Evolutionary conservation across 2,329 filamentous ascomycete genomes (phyloP), one percentile per base, ranked within the genome.

Genomic region (Trichoderma endophyticum): DNA sequence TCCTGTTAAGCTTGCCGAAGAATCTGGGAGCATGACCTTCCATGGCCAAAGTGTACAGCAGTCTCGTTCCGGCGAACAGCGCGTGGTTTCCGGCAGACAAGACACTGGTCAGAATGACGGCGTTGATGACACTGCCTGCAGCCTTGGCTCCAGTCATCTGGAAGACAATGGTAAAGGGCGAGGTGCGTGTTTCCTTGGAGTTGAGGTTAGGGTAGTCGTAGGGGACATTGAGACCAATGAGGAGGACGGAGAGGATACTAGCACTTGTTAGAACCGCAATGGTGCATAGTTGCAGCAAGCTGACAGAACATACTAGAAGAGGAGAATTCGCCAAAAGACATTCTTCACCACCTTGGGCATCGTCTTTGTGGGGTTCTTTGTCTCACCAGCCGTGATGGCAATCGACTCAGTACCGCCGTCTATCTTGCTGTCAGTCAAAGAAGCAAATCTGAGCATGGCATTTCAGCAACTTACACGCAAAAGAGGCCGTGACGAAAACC

Each of bases 311-410:
- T 75, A 81, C 79, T 82, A 82, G 79, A 89, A 89, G 9, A 88
- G 81, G 4, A 89, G 73, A 68, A 89, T 89, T 6, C 89, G 86
- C 87, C 87, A 91, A 76, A 91, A 90, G 51, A 90, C 88, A 70
- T 91, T 91, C 75, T 88, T 88, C 60, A 91, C 87, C 3, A 91
- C 90, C 3, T 85, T 84, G 1, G 90, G 90, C 39, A 92, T 81
- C 71, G 85, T 90, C 74, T 84, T 85, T 21, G 87, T 84, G 0
- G 90, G 90, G 74, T 91, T 84, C 75, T 87, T 88, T 2, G 90
- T 91, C 78, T 92, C 90, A 57, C 89, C 89, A 1, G 89, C 89
- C 0, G 90, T 91, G 71, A 91, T 89, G 65, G 88, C 89, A 63
- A 91, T 90, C 39, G 86, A 88, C 78, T 91, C 89, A 3, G 88